A percentile compares a stretch with the other conserved stretches of the same genome.
These are phyloP conservation scores for Perilla frutescens DNA, from an alignment of 257 asterid genomes.

Conservation along the genomic window DNA sequence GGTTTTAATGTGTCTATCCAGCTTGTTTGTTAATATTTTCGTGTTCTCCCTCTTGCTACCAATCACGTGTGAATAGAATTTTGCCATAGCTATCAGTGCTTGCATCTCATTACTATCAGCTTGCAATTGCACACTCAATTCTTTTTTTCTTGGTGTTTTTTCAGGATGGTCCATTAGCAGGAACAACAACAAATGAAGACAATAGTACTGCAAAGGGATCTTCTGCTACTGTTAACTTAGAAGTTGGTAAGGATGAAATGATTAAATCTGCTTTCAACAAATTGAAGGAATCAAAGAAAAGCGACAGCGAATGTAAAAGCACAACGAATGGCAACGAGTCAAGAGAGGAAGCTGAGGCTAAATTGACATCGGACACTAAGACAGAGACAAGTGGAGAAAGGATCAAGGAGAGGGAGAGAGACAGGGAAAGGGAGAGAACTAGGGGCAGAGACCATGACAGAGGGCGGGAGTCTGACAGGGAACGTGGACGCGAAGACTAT, in stretches of 20 bases:
- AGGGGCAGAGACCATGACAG: slow-evolving; percentile 69
- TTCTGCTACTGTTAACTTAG: slow-evolving; percentile 46
- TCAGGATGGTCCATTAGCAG: slow-evolving; percentile 61
- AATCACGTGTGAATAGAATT: neutral
- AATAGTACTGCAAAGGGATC: slow-evolving; percentile 48
- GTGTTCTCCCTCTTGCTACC: slow-evolving; percentile 12
- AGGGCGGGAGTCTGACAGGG: slow-evolving; percentile 78
- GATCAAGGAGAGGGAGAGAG: slow-evolving; percentile 67
- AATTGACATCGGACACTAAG: slow-evolving; percentile 52
- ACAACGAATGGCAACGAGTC: slow-evolving; percentile 49
- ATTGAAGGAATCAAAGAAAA: slow-evolving; percentile 65
- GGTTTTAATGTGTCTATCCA: slow-evolving; percentile 4
- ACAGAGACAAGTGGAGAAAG: slow-evolving; percentile 67
- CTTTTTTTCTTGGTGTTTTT: neutral
- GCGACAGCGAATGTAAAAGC: slow-evolving; percentile 59
- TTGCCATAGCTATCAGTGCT: slow-evolving; percentile 6
- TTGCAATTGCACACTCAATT: neutral
- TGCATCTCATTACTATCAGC: slow-evolving; percentile 5
- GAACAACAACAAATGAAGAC: slow-evolving; percentile 52
- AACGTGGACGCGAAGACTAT: slow-evolving; percentile 62
- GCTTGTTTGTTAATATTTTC: neutral
- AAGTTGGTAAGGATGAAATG: slow-evolving; percentile 58
- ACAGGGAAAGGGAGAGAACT: slow-evolving; percentile 63
- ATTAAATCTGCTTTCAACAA: slow-evolving; percentile 61
- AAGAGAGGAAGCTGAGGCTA: slow-evolving; percentile 67